phyloP scores from a whole-genome alignment of 2,329 filamentous ascomycete species.

The Cucurbitaria berberidis region DNA sequence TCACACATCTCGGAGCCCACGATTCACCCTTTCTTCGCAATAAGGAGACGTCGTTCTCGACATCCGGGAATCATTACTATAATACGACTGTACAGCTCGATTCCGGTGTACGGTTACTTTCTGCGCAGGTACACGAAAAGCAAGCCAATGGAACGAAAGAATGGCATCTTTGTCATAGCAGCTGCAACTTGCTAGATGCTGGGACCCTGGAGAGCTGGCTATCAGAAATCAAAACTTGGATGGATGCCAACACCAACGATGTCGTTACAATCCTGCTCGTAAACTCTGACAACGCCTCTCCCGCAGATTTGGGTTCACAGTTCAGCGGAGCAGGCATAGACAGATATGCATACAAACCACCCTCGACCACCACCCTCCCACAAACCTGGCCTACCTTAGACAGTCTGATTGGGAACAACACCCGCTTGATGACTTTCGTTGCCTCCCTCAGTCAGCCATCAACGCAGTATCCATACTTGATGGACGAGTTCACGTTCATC shows the following conservation, averaged over 20 bases:
- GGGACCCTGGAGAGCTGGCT: constrained; percentile 71
- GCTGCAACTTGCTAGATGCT: constrained; percentile 71
- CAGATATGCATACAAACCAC: constrained; percentile 60
- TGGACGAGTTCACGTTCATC: constrained; percentile 68
- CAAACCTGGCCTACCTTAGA: constrained; percentile 74
- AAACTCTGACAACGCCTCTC: constrained; percentile 67
- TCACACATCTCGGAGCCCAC: constrained; percentile 80
- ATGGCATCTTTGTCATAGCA: constrained; percentile 74
- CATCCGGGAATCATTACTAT: constrained; percentile 75
- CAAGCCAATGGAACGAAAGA: constrained; percentile 46
- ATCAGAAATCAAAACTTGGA: constrained; percentile 68
- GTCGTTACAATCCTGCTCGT: constrained; percentile 77
- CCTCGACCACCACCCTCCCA: constrained; percentile 54
- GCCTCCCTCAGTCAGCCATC: constrained; percentile 54
- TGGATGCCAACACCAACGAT: constrained; percentile 72
- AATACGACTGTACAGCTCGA: constrained; percentile 74
- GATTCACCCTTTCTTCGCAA: constrained; percentile 75
- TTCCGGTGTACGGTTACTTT: constrained; percentile 73
- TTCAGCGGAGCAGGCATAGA: constrained; percentile 61
- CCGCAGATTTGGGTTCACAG: constrained; percentile 60
- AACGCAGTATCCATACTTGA: constrained; percentile 60
- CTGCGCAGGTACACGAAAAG: constrained; percentile 73
- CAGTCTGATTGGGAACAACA: constrained; percentile 68
- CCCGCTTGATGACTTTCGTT: constrained; percentile 72
- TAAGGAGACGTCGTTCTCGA: constrained; percentile 63